phyloP scores from a whole-genome alignment of 2,329 filamentous ascomycete species.

The Fusarium lyarnte region DNA sequence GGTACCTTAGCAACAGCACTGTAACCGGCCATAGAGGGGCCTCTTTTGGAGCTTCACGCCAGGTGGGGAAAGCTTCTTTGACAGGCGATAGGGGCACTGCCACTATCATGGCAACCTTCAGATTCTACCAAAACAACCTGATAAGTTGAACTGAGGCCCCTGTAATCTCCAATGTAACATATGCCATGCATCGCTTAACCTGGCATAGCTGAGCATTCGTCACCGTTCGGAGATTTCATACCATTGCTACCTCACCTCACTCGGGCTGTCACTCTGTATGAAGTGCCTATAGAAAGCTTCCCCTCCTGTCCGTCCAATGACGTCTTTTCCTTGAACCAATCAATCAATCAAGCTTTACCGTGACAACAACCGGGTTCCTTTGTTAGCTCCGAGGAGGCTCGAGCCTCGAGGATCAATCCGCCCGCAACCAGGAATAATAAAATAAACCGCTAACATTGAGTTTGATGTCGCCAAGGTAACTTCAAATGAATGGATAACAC shows the following conservation, averaged over 20 bases:
- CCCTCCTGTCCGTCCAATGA: slow-evolving; percentile 21
- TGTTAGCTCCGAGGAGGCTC: slow-evolving; percentile 1
- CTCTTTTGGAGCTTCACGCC: slow-evolving; percentile 10
- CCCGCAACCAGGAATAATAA: neutral
- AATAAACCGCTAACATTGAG: neutral
- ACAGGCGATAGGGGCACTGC: neutral
- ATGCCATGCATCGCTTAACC: slow-evolving; percentile 3
- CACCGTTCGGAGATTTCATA: slow-evolving; percentile 2
- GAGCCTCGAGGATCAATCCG: neutral
- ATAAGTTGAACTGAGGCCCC: neutral
- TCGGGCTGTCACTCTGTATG: neutral
- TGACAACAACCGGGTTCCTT: neutral
- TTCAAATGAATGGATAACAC: neutral
- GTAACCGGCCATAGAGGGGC: neutral
- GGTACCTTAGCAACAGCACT: neutral
- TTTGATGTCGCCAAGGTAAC: neutral
- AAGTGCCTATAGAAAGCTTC: neutral
- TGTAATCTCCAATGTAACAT: neutral
- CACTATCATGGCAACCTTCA: slow-evolving; percentile 8
- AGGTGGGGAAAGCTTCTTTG: slow-evolving; percentile 1
- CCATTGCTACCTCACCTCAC: neutral
- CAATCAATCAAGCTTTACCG: slow-evolving; percentile 8
- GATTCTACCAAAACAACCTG: neutral
- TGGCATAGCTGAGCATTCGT: slow-evolving; percentile 11
- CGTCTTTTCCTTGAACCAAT: slow-evolving; percentile 2